Base-by-base conservation (phyloP, 2,329 filamentous ascomycete species). In the Stenocarpella maydis region DNA sequence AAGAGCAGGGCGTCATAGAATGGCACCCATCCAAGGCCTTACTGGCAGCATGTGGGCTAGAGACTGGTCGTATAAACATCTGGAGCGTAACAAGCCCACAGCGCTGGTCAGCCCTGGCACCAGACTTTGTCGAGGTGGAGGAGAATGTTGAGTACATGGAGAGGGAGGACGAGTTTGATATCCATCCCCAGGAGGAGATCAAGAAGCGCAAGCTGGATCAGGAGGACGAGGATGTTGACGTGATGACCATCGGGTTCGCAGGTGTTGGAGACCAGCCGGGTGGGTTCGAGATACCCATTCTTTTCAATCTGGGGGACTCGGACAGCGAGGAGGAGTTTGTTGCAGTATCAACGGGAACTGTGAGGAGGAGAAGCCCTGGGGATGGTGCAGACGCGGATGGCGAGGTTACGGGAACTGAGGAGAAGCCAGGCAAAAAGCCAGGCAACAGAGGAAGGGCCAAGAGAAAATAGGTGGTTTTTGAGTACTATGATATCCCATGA, bases 141-240 rank as follows among this genome's bases (percentile, higher is more conserved):
- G 96, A 99, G 81, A 99, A 99, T 75, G 94, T 97, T 26, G 94
- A 98, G 78, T 99, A 99, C 78, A 89, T 97, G 50, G 96, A 99
- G 80, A 88, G 89, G 68, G 96, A 99, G 81, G 96, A 99, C 78
- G 96, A 99, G 78, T 99, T 99, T 75, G 97, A 99, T 79, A 97
- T 98, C 68, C 96, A 98, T 77, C 94, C 94, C 0, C 91, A 95
- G 69, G 95, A 98, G 77, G 95, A 98, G 79, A 91, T 98, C 68
- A 94, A 97, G 77, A 95, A 97, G 79, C 89, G 95, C 37, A 89
- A 95, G 52, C 85, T 98, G 2, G 95, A 98, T 77, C 87, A 92
- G 15, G 96, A 99, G 80, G 96, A 98, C 75, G 96, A 98, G 78
- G 91, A 94, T 69, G 91, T 98, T 5, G 96, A 99, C 76, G 94